These are phyloP conservation scores for Pichia nanzhaoensis DNA, from an alignment of 805 yeast genomes.

Conservation along the genomic window DNA sequence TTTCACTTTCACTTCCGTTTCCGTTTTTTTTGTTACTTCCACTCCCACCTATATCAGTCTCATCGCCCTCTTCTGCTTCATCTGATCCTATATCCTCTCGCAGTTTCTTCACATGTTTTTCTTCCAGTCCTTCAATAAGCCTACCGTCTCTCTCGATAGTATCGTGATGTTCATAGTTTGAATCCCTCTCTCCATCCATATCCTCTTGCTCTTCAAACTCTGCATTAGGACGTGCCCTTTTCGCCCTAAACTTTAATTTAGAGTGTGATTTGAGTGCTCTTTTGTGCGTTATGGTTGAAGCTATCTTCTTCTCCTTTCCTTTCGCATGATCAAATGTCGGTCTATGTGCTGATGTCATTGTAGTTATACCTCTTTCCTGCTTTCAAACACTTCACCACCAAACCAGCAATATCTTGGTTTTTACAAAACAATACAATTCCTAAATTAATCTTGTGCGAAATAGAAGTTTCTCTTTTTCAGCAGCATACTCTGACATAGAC, in stretches of 20 bases:
- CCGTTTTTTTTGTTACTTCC: slow-evolving; percentile 38
- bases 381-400: no score
- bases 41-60: slow-evolving; percentile 30
- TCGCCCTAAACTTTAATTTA: slow-evolving; percentile 41
- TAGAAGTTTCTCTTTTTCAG: no score
- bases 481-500: no score
- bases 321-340: slow-evolving; percentile 63
- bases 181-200: slow-evolving; percentile 44
- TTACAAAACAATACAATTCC: no score
- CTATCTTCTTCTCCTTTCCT: slow-evolving; percentile 39
- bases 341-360: slow-evolving; percentile 64
- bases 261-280: slow-evolving; percentile 29
- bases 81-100: not conserved
- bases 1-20: slow-evolving; percentile 14
- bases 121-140: not conserved
- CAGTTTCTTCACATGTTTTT: not conserved
- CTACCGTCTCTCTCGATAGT: slow-evolving; percentile 28
- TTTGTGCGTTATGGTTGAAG: slow-evolving; percentile 32
- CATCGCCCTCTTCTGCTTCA: not conserved
- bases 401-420: no score
- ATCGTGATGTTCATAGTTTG: slow-evolving; percentile 40
- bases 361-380: not conserved
- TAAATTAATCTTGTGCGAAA: no score
- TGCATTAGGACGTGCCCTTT: slow-evolving; percentile 14
- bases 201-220: slow-evolving; percentile 29